A percentile compares a stretch with the other conserved stretches of the same genome.
phyloP scores from a whole-genome alignment of 202 grass and related monocot genomes.

The Elaeis oleifera region DNA sequence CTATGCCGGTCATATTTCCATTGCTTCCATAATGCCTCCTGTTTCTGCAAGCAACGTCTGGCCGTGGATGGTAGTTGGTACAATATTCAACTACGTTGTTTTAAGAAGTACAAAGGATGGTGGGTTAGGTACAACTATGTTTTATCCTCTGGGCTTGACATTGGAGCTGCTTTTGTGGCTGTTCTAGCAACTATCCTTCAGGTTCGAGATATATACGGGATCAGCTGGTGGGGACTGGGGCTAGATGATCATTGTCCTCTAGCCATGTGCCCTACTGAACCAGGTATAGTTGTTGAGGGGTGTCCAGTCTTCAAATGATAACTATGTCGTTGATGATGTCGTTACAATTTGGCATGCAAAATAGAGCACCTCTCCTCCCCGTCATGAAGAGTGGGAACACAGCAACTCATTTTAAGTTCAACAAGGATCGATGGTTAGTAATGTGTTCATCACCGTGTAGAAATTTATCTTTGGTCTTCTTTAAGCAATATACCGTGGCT shows the following conservation, averaged over 20 bases:
- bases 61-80: constrained; percentile 7
- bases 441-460: too few relatives aligned
- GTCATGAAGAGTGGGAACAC: too few relatives aligned
- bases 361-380: too few relatives aligned
- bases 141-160: constrained; percentile 8
- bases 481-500: too few relatives aligned
- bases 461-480: too few relatives aligned
- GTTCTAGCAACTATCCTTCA: not conserved
- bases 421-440: too few relatives aligned
- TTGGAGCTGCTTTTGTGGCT: not conserved
- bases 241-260: constrained; percentile 13
- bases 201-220: not conserved
- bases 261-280: not conserved
- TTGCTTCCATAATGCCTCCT: not conserved
- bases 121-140: constrained; percentile 11
- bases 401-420: too few relatives aligned
- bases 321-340: too few relatives aligned
- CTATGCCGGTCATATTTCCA: constrained; percentile 17
- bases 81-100: constrained; percentile 21
- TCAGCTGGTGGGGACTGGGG: constrained; percentile 16
- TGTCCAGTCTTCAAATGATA: too few relatives aligned
- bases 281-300: not conserved
- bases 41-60: not conserved
- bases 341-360: too few relatives aligned
- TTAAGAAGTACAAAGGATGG: not conserved